These are phyloP conservation scores for Avena insularis DNA, from an alignment of 176 grass and related monocot genomes.

Conservation along the genomic window DNA sequence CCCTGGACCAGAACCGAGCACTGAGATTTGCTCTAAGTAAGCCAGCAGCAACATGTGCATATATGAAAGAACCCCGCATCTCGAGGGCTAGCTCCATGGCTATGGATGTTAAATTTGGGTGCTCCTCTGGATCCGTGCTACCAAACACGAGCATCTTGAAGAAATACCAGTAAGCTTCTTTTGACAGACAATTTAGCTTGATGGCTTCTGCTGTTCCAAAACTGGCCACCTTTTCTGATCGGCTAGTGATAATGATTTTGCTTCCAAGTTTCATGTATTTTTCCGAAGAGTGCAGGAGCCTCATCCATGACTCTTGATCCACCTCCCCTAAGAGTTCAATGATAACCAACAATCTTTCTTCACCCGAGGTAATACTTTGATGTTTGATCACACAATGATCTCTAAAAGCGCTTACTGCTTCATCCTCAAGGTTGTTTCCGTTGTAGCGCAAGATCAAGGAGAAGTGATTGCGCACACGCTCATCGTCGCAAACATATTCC, in stretches of 20 bases:
- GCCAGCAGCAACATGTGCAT: background rate
- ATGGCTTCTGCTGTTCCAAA: background rate
- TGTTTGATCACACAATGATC: background rate
- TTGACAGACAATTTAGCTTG: background rate
- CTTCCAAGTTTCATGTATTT: background rate
- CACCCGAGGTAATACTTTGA: background rate
- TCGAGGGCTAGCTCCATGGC: conserved; percentile 6
- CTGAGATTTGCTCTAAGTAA: background rate
- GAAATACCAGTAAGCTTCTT: conserved; percentile 34
- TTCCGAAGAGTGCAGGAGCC: background rate
- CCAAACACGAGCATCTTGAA: conserved; percentile 37
- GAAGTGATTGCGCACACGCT: conserved; percentile 3
- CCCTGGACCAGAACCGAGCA: background rate
- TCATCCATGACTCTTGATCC: conserved; percentile 11
- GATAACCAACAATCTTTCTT: conserved; percentile 11
- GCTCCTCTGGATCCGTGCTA: background rate
- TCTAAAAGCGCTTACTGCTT: fast-evolving
- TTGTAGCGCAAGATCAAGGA: background rate
- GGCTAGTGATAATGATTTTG: conserved; percentile 12
- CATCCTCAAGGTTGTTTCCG: background rate
- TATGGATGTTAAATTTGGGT: conserved; percentile 14
- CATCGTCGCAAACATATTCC: background rate
- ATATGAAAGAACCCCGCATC: conserved; percentile 15
- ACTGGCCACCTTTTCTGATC: background rate
- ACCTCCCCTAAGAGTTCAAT: background rate